Conservation (phyloP, 225 moss, liverwort and hornwort species). For the Physcomitrium patens region DNA sequence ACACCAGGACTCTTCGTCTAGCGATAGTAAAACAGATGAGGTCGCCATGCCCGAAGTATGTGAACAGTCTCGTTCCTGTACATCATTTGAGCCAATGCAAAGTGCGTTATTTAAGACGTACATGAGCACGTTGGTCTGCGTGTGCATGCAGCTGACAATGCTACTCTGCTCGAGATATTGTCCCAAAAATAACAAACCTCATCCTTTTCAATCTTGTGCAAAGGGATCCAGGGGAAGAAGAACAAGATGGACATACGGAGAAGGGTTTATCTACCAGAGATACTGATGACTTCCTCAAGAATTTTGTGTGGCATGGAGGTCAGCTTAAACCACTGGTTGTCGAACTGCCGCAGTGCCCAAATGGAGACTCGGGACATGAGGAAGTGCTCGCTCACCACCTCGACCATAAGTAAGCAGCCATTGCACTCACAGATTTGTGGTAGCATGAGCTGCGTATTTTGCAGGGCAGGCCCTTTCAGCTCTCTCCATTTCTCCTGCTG, state of each 20-base stretch:
- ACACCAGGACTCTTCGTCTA: conserved; percentile 32
- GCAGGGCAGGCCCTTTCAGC: conserved; percentile 51
- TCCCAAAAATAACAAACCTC: not conserved
- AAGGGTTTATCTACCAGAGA: conserved; percentile 37
- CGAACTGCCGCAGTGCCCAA: conserved; percentile 32
- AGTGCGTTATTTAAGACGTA: no score
- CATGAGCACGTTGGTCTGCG: no score
- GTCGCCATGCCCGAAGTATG: conserved; percentile 37
- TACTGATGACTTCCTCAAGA: conserved; percentile 46
- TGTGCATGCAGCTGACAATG: not conserved
- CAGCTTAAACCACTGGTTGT: conserved; percentile 41
- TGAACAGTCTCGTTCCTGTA: conserved; percentile 40
- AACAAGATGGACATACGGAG: not conserved
- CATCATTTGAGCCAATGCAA: no score
- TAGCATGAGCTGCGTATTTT: conserved; percentile 56
- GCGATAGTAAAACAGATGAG: conserved; percentile 38
- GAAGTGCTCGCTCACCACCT: conserved; percentile 49
- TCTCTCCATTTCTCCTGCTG: conserved; percentile 45
- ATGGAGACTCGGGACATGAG: conserved; percentile 45
- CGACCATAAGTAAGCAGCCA: conserved; percentile 54
- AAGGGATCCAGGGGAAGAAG: not conserved
- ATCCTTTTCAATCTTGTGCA: not conserved
- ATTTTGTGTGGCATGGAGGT: conserved; percentile 47
- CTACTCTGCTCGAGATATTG: not conserved
- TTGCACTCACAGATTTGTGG: conserved; percentile 55